Percentiles rank a stretch among this genome's conserved stretches.
These are phyloP conservation scores for Gastrolobium villosum DNA, from an alignment of 306 rosid species.

Conservation along the genomic window DNA sequence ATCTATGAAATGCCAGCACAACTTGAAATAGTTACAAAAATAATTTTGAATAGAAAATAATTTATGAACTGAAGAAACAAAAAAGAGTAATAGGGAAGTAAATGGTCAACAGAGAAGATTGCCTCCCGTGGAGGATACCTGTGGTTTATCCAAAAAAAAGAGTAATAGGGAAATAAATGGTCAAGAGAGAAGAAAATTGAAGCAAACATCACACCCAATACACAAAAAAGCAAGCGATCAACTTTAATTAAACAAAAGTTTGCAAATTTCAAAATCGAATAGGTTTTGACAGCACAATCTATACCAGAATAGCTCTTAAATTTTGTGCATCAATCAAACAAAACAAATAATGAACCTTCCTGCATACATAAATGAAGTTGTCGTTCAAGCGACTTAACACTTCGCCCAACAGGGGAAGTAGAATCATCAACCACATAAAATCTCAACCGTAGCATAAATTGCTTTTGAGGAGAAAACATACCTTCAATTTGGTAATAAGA, in stretches of 20 bases:
- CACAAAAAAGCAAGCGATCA: background rate
- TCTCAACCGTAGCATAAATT: background rate
- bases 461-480: background rate
- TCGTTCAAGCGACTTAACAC: constrained; percentile 7
- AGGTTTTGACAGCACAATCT: background rate
- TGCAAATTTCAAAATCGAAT: background rate
- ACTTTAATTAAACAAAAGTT: background rate
- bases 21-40: no score
- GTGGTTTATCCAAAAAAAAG: no score
- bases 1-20: constrained; percentile 11
- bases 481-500: constrained; percentile 20
- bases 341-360: constrained; percentile 18
- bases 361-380: background rate
- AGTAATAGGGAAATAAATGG: background rate
- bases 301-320: background rate
- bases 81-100: background rate
- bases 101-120: background rate
- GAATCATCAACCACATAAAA: background rate
- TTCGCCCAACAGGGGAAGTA: background rate
- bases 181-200: background rate
- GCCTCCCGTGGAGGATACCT: no score
- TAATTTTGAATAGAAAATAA: no score
- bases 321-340: constrained; percentile 27
- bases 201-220: background rate
- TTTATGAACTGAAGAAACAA: background rate